Evolutionary conservation across 1,284 basidiomycete genomes (phyloP), one percentile per base, ranked within the genome.

Genomic region (Pseudozyma tsukubaensis): DNA sequence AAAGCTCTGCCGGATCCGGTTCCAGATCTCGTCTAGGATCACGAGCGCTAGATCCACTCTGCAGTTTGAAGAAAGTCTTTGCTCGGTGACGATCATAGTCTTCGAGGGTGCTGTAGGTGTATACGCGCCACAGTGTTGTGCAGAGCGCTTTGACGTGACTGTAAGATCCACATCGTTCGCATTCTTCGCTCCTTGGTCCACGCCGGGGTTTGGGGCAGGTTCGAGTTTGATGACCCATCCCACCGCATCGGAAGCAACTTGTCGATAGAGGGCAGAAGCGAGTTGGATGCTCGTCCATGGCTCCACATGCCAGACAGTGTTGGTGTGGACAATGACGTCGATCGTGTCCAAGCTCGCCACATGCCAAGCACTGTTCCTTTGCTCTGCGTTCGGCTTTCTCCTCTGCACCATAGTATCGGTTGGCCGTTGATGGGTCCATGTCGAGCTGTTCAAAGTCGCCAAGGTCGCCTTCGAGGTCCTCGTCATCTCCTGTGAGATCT

Each of bases 281-380:
- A 7, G 93, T 92, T 7, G 88, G 86, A 82, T 97, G 94, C 70
- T 94, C 92, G 79, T 96, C 90, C 59, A 91, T 89, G 16, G 89
- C 92, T 55, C 94, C 94, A 79, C 94, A 97, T 11, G 92, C 93
- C 35, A 92, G 85, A 83, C 94, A 97, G 93, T 96, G 72, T 18
- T 63, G 52, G 29, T 82, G 80, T 1, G 76, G 68, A 43, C 80
- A 82, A 37, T 73, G 59, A 9, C 68, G 68, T 42, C 69, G 67
- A 24, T 67, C 63, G 44, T 82, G 80, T 0, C 80, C 80, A n/a
- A 69, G 35, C 50, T 82, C 78, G 34, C 77, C 75, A 35, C 80
- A 82, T 0, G 59, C 67, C 6, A 56, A 37, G 35, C 80, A 82
- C 21, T 62, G 56, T n/a, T 80, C 78, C 10, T 63, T 59, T 5